Conservation (phyloP, 2,329 filamentous ascomycete genomes). For the Cladophialophora chaetospira region DNA sequence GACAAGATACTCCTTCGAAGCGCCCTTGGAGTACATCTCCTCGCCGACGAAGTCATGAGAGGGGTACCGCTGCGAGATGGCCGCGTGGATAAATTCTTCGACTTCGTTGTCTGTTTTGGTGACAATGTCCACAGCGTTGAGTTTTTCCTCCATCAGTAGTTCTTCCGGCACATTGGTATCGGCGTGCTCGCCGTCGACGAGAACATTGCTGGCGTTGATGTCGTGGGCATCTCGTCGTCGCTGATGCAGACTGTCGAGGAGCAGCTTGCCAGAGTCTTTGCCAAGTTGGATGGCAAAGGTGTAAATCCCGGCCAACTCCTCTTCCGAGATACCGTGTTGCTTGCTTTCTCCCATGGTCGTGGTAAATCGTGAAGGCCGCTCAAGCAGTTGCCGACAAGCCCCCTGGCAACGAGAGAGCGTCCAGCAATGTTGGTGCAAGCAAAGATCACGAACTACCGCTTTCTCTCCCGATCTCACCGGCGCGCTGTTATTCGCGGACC, state of each 20-base stretch:
- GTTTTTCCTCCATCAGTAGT: constrained; percentile 63
- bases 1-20: constrained; percentile 69
- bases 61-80: constrained; percentile 64
- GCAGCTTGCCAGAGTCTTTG: constrained; percentile 67
- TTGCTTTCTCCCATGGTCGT: background rate
- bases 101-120: constrained; percentile 76
- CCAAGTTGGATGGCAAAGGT: constrained; percentile 70
- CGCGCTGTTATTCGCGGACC: no score
- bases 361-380: no score
- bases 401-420: no score
- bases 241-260: constrained; percentile 64
- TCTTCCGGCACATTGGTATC: background rate
- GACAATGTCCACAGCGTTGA: constrained; percentile 75
- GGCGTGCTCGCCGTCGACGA: constrained; percentile 65
- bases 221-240: constrained; percentile 48
- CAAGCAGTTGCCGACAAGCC: no score
- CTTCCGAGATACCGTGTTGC: constrained; percentile 14
- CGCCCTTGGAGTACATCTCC: constrained; percentile 71
- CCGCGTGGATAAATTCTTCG: constrained; percentile 67
- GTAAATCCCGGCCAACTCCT: constrained; percentile 67
- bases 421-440: no score
- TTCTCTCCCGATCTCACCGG: no score
- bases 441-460: no score
- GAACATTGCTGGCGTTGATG: constrained; percentile 67
- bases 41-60: constrained; percentile 75